phyloP scores from a whole-genome alignment of 306 rosid genomes.

The cucumber (Cucumis sativus) region Cucumber_9930_V3 NC_026655.2:27922001-27922500 shows the following conservation, averaged over 20 bases:
- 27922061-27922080: background rate
- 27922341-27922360: conserved; percentile 15
- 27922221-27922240: conserved; percentile 2
- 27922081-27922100: background rate
- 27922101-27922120: conserved; percentile 4
- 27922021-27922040: background rate
- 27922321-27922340: conserved; percentile 25
- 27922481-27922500: conserved; percentile 69
- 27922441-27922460: conserved; percentile 38
- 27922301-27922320: conserved; percentile 39
- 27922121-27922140: background rate
- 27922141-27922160: background rate
- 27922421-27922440: conserved; percentile 73
- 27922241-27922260: conserved; percentile 5
- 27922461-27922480: conserved; percentile 42
- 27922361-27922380: conserved; percentile 33
- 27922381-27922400: conserved; percentile 50
- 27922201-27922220: conserved; percentile 7
- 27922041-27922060: background rate
- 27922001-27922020: background rate
- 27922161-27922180: conserved; percentile 7
- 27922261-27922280: conserved; percentile 2
- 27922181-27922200: conserved; percentile 9
- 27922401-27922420: conserved; percentile 65
- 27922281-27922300: conserved; percentile 24